A percentile compares a stretch with the other conserved stretches of the same genome.
Evolutionary conservation across 1,284 basidiomycete species (phyloP).

Genomic region (Puccinia triticina): DNA sequence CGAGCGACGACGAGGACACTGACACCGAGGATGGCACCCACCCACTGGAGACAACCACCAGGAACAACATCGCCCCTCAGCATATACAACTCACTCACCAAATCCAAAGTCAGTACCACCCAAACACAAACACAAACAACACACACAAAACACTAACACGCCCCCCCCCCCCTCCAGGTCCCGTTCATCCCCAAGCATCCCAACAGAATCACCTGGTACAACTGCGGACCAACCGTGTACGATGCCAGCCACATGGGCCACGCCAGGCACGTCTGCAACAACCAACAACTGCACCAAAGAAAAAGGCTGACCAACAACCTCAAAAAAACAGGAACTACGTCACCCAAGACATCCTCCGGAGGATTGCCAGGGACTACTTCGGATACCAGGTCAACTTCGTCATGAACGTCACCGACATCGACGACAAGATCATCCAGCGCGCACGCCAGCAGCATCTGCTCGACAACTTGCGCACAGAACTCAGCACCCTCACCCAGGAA

Average conservation of each 20-base stretch:
- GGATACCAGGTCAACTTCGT: slow-evolving; percentile 97
- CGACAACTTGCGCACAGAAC: neutral
- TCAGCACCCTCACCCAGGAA: neutral
- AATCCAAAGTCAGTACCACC: slow-evolving; percentile 71
- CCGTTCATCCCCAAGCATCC: slow-evolving; percentile 80
- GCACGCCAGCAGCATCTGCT: slow-evolving; percentile 56
- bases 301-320: slow-evolving; percentile 3
- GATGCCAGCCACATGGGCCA: slow-evolving; percentile 99
- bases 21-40: no score
- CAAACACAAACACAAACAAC: no score
- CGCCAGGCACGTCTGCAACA: slow-evolving; percentile 70
- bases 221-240: slow-evolving; percentile 94
- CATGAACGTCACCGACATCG: slow-evolving; percentile 99
- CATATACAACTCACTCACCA: slow-evolving; percentile 92
- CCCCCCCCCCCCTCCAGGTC: slow-evolving; percentile 69
- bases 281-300: neutral
- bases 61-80: slow-evolving; percentile 67
- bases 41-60: neutral
- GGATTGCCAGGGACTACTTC: slow-evolving; percentile 94
- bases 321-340: slow-evolving; percentile 83
- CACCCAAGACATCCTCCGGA: slow-evolving; percentile 90
- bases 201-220: slow-evolving; percentile 95
- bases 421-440: slow-evolving; percentile 80
- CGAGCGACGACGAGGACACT: no score
- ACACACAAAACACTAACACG: no score